phyloP scores from a whole-genome alignment of 148 eudicot species.

The Rhododendron ferrugineum region DNA sequence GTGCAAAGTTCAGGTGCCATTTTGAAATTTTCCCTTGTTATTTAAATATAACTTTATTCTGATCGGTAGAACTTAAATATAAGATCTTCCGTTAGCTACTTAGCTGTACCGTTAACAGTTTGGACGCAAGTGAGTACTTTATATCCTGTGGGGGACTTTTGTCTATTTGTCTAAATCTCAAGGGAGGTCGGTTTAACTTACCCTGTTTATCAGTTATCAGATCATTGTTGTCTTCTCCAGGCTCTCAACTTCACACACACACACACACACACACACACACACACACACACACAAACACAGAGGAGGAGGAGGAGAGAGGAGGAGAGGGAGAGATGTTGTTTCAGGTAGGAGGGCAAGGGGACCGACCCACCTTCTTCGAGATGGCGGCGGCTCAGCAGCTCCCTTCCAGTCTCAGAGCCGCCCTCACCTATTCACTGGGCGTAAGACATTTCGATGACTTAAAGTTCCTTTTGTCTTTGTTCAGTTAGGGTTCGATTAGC shows the following conservation, averaged over 20 bases:
- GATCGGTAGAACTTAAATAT: not conserved
- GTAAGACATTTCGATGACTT: conserved; percentile 28
- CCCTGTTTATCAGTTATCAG: not conserved
- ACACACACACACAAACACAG: not conserved
- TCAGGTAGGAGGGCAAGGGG: conserved; percentile 93
- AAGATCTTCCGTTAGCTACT: not conserved
- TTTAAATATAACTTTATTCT: too few relatives aligned
- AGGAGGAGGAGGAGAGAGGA: conserved; percentile 60
- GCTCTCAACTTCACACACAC: not conserved
- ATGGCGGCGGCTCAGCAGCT: conserved; percentile 99
- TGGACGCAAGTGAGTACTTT: not conserved
- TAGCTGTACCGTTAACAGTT: not conserved
- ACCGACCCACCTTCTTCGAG: conserved; percentile 95
- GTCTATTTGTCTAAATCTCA: not conserved
- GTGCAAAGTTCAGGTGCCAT: too few relatives aligned
- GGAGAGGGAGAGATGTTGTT: conserved; percentile 62
- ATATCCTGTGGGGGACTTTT: not conserved
- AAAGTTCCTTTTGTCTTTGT: not conserved
- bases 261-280: not conserved
- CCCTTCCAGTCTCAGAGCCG: conserved; percentile 86
- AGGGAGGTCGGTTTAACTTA: not conserved
- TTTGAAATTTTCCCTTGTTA: too few relatives aligned
- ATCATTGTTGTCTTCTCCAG: not conserved
- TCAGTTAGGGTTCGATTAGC: not conserved
- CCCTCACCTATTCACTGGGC: conserved; percentile 87